Evolutionary conservation across 805 yeast genomes (phyloP), one percentile per base, ranked within the genome.

Genomic region (Kockiozyma suomiensis): DNA sequence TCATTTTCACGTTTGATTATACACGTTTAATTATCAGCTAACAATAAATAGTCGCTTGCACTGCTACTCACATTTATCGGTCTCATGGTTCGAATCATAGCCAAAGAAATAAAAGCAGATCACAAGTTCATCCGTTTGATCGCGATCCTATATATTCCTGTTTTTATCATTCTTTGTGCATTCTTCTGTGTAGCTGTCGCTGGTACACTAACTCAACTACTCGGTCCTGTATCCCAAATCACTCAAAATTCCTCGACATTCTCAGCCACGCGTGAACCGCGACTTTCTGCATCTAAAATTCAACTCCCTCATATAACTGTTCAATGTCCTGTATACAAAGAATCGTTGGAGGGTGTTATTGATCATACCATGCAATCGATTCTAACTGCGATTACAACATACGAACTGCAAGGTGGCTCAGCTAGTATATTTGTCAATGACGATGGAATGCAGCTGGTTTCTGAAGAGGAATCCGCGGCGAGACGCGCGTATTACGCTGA

Each of bases 301-400:
- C 37, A 49, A 12, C 46, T 61, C 17, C 64, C 64, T 13, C 64
- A 61, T 42, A 26, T 61, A 41, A 56, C 64, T 17, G 57, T 61
- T 38, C 64, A 61, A 43, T 56, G 61, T 33, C 64, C 64, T 12
- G 64, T 61, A 4, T 61, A 61, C 50, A 61, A 61, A 42, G 61
- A 61, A 23, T 45, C 62, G 4, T 47, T 61, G 6, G 61, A 48
- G 21, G 64, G 64, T 13, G 64, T 61, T 32, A 61, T 61, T 21
- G 53, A 57, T 40, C 64, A 58, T 13, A 61, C 64, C 21, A 49
- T 61, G 59, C 58, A 57, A 26, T 61, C 64, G 2, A 48, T 61
- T 15, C 51, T 53, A 26, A 41, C 54, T 8, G 64, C 64, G 2
- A 54, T 61, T 21, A 49, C 61, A 21, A 61, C 64, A 7, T 61